phyloP scores from a whole-genome alignment of 2,329 filamentous ascomycete genomes.

The Alternaria sp. region DNA sequence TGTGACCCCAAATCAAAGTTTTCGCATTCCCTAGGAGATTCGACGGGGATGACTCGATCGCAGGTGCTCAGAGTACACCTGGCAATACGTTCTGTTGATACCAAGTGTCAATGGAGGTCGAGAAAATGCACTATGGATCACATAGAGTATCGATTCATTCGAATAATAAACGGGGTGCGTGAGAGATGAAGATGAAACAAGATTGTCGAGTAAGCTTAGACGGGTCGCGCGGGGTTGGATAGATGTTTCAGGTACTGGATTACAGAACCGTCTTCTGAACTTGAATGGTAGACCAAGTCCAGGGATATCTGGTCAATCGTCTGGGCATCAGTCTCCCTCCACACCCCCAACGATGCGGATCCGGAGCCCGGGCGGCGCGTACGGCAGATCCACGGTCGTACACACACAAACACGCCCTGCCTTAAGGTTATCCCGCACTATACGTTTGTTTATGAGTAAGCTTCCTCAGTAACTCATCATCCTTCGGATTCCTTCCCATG shows the following conservation, averaged over 20 bases:
- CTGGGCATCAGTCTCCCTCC: neutral
- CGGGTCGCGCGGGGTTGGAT: conserved; percentile 4
- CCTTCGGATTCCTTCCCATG: neutral
- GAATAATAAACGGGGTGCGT: neutral
- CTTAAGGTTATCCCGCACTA: neutral
- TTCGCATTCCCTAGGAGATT: neutral
- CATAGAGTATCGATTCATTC: neutral
- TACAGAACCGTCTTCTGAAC: neutral
- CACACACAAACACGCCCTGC: neutral
- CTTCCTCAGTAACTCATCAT: neutral
- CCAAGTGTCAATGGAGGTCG: neutral
- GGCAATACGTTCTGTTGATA: neutral
- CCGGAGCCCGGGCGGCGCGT: neutral
- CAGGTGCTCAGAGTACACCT: neutral
- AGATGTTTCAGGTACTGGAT: neutral
- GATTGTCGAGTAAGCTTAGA: conserved; percentile 13
- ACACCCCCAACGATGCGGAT: neutral
- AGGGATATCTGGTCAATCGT: neutral
- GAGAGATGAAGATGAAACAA: neutral
- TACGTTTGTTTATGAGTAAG: neutral
- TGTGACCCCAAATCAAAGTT: neutral
- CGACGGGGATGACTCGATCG: neutral
- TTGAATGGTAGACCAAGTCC: neutral
- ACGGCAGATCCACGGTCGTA: neutral
- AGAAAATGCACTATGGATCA: neutral